phyloP scores from a whole-genome alignment of 2,329 filamentous ascomycete species.

The Fusarium tricinctum region DNA sequence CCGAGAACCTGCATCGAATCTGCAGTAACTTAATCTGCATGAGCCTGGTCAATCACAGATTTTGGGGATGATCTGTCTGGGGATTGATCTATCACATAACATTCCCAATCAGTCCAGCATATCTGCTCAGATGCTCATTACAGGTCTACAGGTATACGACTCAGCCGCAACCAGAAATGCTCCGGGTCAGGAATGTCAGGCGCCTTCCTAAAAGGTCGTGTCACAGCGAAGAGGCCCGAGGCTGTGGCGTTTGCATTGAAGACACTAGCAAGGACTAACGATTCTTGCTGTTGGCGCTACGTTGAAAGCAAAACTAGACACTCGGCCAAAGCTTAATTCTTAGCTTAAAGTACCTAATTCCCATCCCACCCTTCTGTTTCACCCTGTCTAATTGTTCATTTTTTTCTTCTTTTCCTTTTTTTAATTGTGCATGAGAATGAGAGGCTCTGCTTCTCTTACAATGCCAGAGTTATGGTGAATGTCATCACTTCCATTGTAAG shows the following conservation, averaged over 20 bases:
- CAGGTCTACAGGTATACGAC: too few species aligned
- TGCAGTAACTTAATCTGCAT: too few species aligned
- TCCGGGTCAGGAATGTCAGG: too few species aligned
- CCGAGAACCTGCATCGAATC: too few species aligned
- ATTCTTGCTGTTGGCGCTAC: neutral
- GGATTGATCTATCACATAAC: too few species aligned
- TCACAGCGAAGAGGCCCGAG: neutral
- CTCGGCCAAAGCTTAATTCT: neutral
- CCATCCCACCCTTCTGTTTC: neutral
- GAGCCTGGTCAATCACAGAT: too few species aligned
- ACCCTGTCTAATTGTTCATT: neutral
- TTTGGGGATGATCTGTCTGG: too few species aligned
- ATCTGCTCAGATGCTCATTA: too few species aligned
- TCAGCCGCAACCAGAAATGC: too few species aligned
- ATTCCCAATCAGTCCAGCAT: too few species aligned
- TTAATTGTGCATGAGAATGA: neutral
- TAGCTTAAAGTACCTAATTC: neutral
- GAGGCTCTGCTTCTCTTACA: neutral
- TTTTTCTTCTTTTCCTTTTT: neutral
- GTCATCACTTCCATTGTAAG: slow-evolving; percentile 3
- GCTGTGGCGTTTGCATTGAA: neutral
- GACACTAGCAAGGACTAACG: neutral
- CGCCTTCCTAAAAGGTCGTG: neutral
- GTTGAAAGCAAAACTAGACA: neutral
- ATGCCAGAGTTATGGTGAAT: slow-evolving; percentile 2